A percentile compares a stretch with the other conserved stretches of the same genome.
Conservation (phyloP, 2,329 filamentous ascomycete genomes). For the Scleromitrula shiraiana region DNA sequence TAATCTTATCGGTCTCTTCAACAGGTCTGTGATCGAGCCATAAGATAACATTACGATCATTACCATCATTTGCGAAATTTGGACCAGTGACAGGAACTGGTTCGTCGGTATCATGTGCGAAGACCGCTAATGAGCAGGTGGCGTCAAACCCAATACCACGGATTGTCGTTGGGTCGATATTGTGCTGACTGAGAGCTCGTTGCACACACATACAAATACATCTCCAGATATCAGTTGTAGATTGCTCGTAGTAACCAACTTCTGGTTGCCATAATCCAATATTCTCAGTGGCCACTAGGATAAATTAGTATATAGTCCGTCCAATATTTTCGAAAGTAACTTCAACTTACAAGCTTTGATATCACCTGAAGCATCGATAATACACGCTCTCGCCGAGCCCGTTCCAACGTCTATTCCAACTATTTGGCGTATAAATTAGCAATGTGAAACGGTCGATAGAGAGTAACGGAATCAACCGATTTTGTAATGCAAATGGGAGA, state of each 20-base stretch:
- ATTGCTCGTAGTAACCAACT: constrained; percentile 85
- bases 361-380: constrained; percentile 86
- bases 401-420: constrained; percentile 94
- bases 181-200: constrained; percentile 71
- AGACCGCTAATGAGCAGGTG: constrained; percentile 94
- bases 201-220: constrained; percentile 88
- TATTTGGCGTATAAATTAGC: constrained; percentile 1
- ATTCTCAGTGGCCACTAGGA: constrained; percentile 55
- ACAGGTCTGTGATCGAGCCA: constrained; percentile 96
- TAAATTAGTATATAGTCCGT: constrained; percentile 8
- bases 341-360: constrained; percentile 51
- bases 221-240: constrained; percentile 91
- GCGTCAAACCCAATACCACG: constrained; percentile 95
- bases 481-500: not conserved
- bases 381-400: constrained; percentile 88
- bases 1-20: constrained; percentile 87
- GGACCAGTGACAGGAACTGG: constrained; percentile 86
- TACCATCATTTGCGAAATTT: constrained; percentile 69
- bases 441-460: no score
- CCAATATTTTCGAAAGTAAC: not conserved
- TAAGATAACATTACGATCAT: constrained; percentile 89
- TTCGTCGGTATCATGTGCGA: constrained; percentile 80
- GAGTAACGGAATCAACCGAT: not conserved
- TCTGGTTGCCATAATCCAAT: constrained; percentile 77
- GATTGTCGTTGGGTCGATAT: constrained; percentile 66